Percentiles rank a stretch among this genome's conserved stretches.
phyloP scores from a whole-genome alignment of 2,329 filamentous ascomycete genomes.

The Fusarium ramigenum region DNA sequence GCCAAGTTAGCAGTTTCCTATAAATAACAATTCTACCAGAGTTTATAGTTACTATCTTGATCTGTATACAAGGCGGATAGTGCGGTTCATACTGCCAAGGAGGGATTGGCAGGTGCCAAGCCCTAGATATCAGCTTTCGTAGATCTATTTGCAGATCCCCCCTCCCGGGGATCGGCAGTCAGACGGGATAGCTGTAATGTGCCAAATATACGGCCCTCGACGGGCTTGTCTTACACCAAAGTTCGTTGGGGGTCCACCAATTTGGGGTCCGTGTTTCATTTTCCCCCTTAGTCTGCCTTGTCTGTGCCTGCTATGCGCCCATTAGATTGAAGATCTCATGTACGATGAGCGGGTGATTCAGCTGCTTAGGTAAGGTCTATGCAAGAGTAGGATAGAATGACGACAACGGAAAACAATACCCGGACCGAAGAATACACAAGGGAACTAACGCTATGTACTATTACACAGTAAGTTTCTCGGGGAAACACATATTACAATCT shows the following conservation, averaged over 20 bases:
- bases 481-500: not conserved
- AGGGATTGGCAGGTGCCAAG: not conserved
- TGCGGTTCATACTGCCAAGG: not conserved
- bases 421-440: not conserved
- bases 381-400: not conserved
- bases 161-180: not conserved
- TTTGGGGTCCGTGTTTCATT: not conserved
- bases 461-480: too few species aligned
- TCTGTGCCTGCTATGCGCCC: not conserved
- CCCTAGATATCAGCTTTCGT: not conserved
- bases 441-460: not conserved
- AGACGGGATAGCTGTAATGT: not conserved
- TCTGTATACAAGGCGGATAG: not conserved
- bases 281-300: not conserved
- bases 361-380: not conserved
- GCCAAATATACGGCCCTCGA: not conserved
- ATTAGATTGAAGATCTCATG: not conserved
- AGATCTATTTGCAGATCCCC: not conserved
- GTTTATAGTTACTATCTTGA: fast-evolving
- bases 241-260: not conserved
- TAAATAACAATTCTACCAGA: not conserved
- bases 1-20: fast-evolving
- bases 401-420: not conserved
- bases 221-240: not conserved
- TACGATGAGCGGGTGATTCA: not conserved